These are phyloP conservation scores for Pleurotus tuber-regium DNA, from an alignment of 768 basidiomycete genomes.

Conservation along the genomic window DNA sequence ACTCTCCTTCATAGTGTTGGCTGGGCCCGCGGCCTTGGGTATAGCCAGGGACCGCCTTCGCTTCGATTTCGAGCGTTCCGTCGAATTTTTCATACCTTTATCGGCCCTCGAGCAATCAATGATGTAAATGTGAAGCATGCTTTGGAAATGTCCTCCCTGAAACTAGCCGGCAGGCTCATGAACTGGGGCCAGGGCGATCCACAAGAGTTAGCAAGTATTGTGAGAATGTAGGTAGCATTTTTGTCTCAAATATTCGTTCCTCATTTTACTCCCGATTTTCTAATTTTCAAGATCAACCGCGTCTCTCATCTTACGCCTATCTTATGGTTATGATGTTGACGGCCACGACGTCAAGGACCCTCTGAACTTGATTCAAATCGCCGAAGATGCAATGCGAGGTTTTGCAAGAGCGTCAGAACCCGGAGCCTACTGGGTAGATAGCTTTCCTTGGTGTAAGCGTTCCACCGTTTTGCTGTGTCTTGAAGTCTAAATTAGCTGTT, in stretches of 20 bases:
- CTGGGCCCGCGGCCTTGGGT: slow-evolving; percentile 8
- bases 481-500: neutral
- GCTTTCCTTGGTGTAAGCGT: slow-evolving; percentile 23
- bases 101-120: slow-evolving; percentile 1
- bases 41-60: slow-evolving; percentile 2
- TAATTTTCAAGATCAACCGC: slow-evolving; percentile 19
- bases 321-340: slow-evolving; percentile 24
- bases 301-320: slow-evolving; percentile 19
- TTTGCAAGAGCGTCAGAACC: slow-evolving; percentile 31
- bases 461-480: neutral
- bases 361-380: slow-evolving; percentile 26
- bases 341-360: slow-evolving; percentile 15
- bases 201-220: neutral
- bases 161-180: neutral
- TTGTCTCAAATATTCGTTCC: too few relatives aligned
- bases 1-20: neutral
- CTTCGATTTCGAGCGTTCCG: slow-evolving; percentile 5
- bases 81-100: slow-evolving; percentile 2
- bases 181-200: neutral
- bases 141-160: neutral
- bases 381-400: slow-evolving; percentile 31
- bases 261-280: too few relatives aligned
- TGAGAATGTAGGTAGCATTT: slow-evolving; percentile 3
- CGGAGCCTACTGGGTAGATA: slow-evolving; percentile 28
- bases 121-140: neutral